These are phyloP conservation scores for Macrophomina tecta DNA, from an alignment of 2,329 filamentous ascomycete species.

Conservation along the genomic window DNA sequence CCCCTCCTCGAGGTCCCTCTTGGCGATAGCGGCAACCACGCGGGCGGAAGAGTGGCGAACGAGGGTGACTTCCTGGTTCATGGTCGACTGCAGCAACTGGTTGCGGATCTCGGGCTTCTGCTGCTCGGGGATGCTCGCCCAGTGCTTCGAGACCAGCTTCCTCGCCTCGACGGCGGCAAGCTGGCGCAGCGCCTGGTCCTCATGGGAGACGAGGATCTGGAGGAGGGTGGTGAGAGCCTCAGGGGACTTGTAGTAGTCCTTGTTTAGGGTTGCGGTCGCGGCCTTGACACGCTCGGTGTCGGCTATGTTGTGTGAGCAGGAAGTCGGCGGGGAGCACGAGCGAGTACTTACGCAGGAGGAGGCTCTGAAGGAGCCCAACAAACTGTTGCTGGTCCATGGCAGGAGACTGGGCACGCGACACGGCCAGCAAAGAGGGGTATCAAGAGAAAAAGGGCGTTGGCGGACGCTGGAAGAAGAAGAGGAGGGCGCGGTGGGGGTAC, in stretches of 20 bases:
- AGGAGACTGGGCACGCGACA: conserved; percentile 14
- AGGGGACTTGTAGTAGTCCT: conserved; percentile 88
- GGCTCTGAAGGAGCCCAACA: conserved; percentile 82
- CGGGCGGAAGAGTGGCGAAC: conserved; percentile 87
- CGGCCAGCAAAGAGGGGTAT: conserved; percentile 25
- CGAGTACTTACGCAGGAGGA: conserved; percentile 77
- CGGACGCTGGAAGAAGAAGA: conserved; percentile 9
- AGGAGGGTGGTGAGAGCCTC: conserved; percentile 84
- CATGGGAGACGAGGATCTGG: conserved; percentile 83
- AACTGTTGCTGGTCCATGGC: conserved; percentile 83
- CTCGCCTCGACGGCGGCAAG: conserved; percentile 89
- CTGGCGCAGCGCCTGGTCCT: conserved; percentile 74
- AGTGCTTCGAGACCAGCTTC: conserved; percentile 84
- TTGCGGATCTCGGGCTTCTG: conserved; percentile 83
- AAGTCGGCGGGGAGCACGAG: conserved; percentile 41
- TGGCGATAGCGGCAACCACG: conserved; percentile 84
- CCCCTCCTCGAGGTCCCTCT: conserved; percentile 83
- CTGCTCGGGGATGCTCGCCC: conserved; percentile 72
- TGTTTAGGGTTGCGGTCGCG: conserved; percentile 87
- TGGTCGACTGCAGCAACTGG: conserved; percentile 80
- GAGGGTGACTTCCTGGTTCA: conserved; percentile 77
- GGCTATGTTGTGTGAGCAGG: conserved; percentile 59
- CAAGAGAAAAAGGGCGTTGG: conserved; percentile 20
- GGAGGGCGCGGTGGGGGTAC: conserved; percentile 13
- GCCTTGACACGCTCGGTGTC: conserved; percentile 79